A percentile compares a stretch with the other conserved stretches of the same genome.
Conservation (phyloP, 352 stramenopile genomes). For the Globisporangium spinosum region DNA sequence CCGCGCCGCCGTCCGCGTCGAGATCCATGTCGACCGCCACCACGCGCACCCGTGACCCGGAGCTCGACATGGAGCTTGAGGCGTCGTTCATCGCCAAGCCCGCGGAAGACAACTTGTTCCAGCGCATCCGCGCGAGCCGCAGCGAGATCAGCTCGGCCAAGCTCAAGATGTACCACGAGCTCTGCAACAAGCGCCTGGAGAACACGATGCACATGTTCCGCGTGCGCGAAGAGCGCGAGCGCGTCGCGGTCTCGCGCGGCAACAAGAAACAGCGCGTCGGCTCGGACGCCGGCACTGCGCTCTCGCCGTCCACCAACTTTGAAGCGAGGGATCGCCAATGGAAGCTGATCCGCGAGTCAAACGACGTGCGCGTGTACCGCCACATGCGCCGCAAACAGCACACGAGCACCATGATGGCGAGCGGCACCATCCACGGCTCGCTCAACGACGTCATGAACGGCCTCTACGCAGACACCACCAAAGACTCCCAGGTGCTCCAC, state of each 20-base stretch:
- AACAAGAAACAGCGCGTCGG: conserved; percentile 21
- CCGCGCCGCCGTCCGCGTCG: conserved; percentile 7
- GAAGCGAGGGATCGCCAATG: conserved; percentile 35
- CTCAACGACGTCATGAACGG: conserved; percentile 75
- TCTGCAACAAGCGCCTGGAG: conserved; percentile 41
- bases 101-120: conserved; percentile 12
- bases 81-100: conserved; percentile 19
- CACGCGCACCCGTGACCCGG: conserved; percentile 15
- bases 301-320: conserved; percentile 8
- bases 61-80: conserved; percentile 17
- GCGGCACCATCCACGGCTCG: conserved; percentile 56
- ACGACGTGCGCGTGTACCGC: conserved; percentile 61
- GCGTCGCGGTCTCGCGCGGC: conserved; percentile 17
- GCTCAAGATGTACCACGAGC: conserved; percentile 46
- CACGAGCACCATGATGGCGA: conserved; percentile 51
- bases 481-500: conserved; percentile 59
- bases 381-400: conserved; percentile 37
- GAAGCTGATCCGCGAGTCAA: conserved; percentile 63
- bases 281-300: neutral
- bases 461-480: conserved; percentile 68
- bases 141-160: conserved; percentile 38
- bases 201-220: conserved; percentile 40
- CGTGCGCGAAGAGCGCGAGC: conserved; percentile 42
- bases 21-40: conserved; percentile 6
- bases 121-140: conserved; percentile 18